These are phyloP conservation scores for Arctium lappa DNA, from an alignment of 129 eudicot species.

Conservation along the genomic window DNA sequence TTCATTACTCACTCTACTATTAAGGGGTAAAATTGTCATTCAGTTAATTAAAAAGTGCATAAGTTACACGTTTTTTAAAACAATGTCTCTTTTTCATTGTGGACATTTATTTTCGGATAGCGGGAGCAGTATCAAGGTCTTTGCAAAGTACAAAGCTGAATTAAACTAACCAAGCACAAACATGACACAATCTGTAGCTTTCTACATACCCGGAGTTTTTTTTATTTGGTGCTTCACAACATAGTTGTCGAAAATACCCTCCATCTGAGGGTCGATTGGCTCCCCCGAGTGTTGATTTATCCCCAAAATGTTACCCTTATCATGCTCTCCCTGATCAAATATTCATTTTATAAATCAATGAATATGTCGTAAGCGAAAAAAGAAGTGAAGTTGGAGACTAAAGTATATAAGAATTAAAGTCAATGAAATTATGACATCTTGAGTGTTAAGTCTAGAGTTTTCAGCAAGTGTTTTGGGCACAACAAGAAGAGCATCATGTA, in stretches of 20 bases:
- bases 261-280: conserved; percentile 93
- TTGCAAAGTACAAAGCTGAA: not conserved
- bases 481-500: conserved; percentile 60
- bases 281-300: conserved; percentile 79
- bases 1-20: not conserved
- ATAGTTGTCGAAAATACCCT: conserved; percentile 89
- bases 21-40: not conserved
- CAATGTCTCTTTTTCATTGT: no score
- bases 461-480: conserved; percentile 92
- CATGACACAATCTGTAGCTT: not conserved
- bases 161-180: not conserved
- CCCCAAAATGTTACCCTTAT: conserved; percentile 75
- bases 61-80: no score
- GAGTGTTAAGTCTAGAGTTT: conserved; percentile 92
- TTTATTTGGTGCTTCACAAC: conserved; percentile 82
- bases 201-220: conserved; percentile 66
- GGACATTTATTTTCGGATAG: no score
- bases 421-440: conserved; percentile 71
- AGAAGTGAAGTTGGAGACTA: not conserved
- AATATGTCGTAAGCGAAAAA: not conserved
- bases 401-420: conserved; percentile 42
- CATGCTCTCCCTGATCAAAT: conserved; percentile 72
- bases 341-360: not conserved
- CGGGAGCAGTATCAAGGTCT: not conserved
- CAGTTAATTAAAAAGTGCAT: no score